Base-by-base conservation (phyloP, 441 rosid genomes). In the Eutrema salsugineum region DNA sequence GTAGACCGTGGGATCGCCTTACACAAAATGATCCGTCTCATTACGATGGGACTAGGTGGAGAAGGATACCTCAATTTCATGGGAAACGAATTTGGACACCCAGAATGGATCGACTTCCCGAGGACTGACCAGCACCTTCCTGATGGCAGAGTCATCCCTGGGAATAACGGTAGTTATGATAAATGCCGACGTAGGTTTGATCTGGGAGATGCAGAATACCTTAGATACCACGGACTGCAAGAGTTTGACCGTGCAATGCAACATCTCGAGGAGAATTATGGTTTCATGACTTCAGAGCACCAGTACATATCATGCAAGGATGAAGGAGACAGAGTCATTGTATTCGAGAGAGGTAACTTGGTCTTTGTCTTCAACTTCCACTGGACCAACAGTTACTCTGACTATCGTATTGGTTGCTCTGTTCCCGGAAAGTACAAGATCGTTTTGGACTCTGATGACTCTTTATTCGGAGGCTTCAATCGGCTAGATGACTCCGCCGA, bases 61-160 rank as follows among this genome's bases (percentile, higher is more conserved):
- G 99, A 95, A 86, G 98, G 94, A 76, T 95, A 95, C 83, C 82
- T 95, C 82, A 95, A 93, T 79, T 95, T 95, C 72, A 95, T 95
- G 99, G 99, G 99, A 72, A 95, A 95, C 84, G 99, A 95, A 83
- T 95, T 95, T 79, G 99, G 99, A 66, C 99, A 95, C 79, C 98
- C 99, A 7, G 99, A 95, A 79, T 95, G 99, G 99, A 93, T 95
- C 36, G 99, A 95, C 83, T 95, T 95, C 73, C 99, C 98, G 48
- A 91, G 97, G 77, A 93, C 84, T 27, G 86, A 87, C 14, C 96
- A 83, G 80, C 88, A 14, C 63, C 98, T 91, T 86, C 92, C 94
- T 42, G 74, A n/a, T 58, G 97, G 98, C 20, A 33, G 57, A 75
- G 74, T 81, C 40, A 77, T 94, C 80, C 81, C 80, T 17, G 99